Evolutionary conservation across 2,329 filamentous ascomycete species (phyloP).

Genomic region (Colletotrichum aenigma): DNA sequence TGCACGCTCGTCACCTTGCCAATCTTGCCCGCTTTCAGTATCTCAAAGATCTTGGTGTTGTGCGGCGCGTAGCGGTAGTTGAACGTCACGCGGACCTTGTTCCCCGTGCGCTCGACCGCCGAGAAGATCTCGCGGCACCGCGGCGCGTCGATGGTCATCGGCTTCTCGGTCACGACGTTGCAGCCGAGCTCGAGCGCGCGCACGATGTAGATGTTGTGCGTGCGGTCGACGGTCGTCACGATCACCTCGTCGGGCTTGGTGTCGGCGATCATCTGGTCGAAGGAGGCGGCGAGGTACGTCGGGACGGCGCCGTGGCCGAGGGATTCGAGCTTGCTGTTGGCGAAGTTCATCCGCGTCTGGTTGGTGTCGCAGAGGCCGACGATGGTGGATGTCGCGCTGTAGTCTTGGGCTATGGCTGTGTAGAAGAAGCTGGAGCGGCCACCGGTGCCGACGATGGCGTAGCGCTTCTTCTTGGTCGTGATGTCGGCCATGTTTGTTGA

Average conservation of each 20-base stretch:
- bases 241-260: slow-evolving; percentile 65
- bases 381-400: slow-evolving; percentile 51
- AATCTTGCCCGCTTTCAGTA: slow-evolving; percentile 47
- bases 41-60: slow-evolving; percentile 52
- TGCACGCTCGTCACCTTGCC: slow-evolving; percentile 49
- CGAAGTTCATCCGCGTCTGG: slow-evolving; percentile 62
- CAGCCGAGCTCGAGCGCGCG: slow-evolving; percentile 57
- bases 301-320: slow-evolving; percentile 54
- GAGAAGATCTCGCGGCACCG: slow-evolving; percentile 59
- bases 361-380: slow-evolving; percentile 66
- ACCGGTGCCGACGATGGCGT: slow-evolving; percentile 63
- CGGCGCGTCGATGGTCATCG: slow-evolving; percentile 55
- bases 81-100: slow-evolving; percentile 50
- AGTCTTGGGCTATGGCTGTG: slow-evolving; percentile 59
- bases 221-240: slow-evolving; percentile 67
- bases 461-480: slow-evolving; percentile 39
- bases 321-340: slow-evolving; percentile 50
- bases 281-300: slow-evolving; percentile 57
- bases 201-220: slow-evolving; percentile 65
- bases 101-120: slow-evolving; percentile 51
- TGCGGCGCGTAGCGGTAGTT: slow-evolving; percentile 58
- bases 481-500: background rate
- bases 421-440: slow-evolving; percentile 67
- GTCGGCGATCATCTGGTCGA: slow-evolving; percentile 62
- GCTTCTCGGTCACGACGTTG: slow-evolving; percentile 55